Base-by-base conservation (phyloP, 768 basidiomycete species). In the Boletus huronensis region DNA sequence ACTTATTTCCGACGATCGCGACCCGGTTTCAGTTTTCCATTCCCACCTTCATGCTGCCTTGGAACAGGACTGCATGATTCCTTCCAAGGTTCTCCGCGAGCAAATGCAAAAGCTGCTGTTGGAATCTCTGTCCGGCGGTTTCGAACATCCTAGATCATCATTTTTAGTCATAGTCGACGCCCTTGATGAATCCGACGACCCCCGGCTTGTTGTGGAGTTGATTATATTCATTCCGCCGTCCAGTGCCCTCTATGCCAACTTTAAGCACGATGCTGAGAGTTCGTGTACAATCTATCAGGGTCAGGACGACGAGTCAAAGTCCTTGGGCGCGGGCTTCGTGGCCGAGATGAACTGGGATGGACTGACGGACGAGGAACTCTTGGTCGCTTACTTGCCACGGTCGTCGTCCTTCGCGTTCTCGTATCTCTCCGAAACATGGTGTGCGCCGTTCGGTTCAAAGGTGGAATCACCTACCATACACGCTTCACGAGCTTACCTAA, bases 251-350 rank as follows among this genome's bases (percentile, higher is more conserved):
- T 57, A 57, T 16, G 50, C 44, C 21, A 49, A 41, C 28, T 62
- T 55, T 29, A 55, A 62, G 44, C 53, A 61, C 31, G 59, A 62
- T 16, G 43, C 44, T 1, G 49, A 39, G 14, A 39, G 49, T 10
- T 35, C 50, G 7, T 45, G 3, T 58, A 65, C 42, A 56, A 63
- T 45, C 62, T 7, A 16, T 21, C 40, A 25, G 3, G 34, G 26
- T 28, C 32, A 40, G n/a, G 40, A 57, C 13, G 45, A 48, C 4
- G 50, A 43, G 6, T 34, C n/a, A n/a, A n/a, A n/a, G n/a, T n/a
- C n/a, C n/a, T n/a, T n/a, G n/a, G n/a, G n/a, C n/a, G n/a, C n/a
- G n/a, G n/a, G n/a, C n/a, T n/a, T n/a, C n/a, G n/a, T 45, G 26
- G 2, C 16, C 9, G 48, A 48, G 26, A 32, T 3, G 11, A 39